Base-by-base conservation (phyloP, 768 basidiomycete genomes). In the Boletales sp. region DNA sequence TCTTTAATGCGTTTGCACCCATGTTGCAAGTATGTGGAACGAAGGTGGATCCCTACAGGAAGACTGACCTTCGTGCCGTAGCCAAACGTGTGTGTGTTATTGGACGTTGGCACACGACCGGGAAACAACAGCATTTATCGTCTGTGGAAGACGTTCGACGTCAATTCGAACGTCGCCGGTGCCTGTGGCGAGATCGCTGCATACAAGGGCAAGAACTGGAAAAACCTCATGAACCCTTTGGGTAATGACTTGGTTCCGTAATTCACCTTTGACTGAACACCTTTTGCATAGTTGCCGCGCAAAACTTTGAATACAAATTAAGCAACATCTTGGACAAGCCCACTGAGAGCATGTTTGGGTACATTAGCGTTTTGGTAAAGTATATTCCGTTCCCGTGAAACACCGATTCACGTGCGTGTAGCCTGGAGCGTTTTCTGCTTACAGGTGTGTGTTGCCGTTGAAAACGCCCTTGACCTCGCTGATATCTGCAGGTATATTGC, bases 101-200 rank as follows among this genome's bases (percentile, higher is more conserved):
- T 98, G 43, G 95, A 98, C 56, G 95, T 97, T 14, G 95, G 95
- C 2, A 98, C 95, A 3, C 81, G 88, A 31, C 95, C 95, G 0
- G 83, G 84, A 10, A 86, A 82, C 47, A 93, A 87, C 61, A 91
- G 89, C 38, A 83, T 97, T 43, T 98, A 98, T 66, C 83, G 88
- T 53, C 77, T 98, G 8, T 98, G 95, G 95, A 97, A 97, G 70
- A 83, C 90, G 0, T 94, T 94, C 59, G 91, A 94, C 62, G 71
- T 94, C 53, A 88, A 92, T 65, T 91, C 89, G 8, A 95, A 88
- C 52, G 91, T 98, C 12, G 94, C 82, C 11, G 95, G 94, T 15
- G 94, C 95, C 11, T 98, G 95, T 67, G 95, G 95, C n/a, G 95
- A 98, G 69, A 93, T 95, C 62, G 88, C 90, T 9, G 84, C 78